phyloP scores from a whole-genome alignment of 768 basidiomycete species.

The Collybiopsis confluens region DNA sequence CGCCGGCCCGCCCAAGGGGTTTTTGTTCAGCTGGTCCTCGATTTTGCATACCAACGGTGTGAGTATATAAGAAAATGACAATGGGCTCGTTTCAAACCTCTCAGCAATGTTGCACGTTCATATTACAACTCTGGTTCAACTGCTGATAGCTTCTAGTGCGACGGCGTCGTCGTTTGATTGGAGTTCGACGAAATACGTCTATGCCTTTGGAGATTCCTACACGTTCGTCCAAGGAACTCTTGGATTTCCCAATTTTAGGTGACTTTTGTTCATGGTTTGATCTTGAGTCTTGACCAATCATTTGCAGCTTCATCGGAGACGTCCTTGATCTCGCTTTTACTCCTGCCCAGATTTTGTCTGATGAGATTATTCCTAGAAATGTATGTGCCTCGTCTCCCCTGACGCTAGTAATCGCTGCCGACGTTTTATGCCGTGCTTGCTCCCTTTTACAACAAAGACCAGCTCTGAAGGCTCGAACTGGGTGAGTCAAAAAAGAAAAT shows the following conservation, averaged over 20 bases:
- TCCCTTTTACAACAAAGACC: constrained; percentile 27
- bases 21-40: too few species aligned
- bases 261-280: neutral
- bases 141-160: neutral
- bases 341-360: constrained; percentile 32
- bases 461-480: constrained; percentile 53
- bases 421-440: neutral
- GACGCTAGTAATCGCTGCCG: neutral
- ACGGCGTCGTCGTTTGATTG: constrained; percentile 30
- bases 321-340: constrained; percentile 37
- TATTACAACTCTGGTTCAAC: neutral
- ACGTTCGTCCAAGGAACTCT: constrained; percentile 48
- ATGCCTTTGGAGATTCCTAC: constrained; percentile 56
- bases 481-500: constrained; percentile 33
- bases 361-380: constrained; percentile 43
- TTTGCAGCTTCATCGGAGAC: constrained; percentile 46
- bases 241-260: constrained; percentile 50
- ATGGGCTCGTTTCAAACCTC: too few species aligned
- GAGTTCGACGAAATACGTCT: constrained; percentile 39
- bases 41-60: too few species aligned
- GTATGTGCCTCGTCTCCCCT: constrained; percentile 19
- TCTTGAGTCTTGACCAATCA: neutral
- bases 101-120: too few species aligned
- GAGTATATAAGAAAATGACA: too few species aligned
- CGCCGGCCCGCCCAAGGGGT: too few species aligned